A percentile compares a stretch with the other conserved stretches of the same genome.
Evolutionary conservation across 139 green algal species (phyloP).

Genomic region (Tetratostichococcus sp.): DNA sequence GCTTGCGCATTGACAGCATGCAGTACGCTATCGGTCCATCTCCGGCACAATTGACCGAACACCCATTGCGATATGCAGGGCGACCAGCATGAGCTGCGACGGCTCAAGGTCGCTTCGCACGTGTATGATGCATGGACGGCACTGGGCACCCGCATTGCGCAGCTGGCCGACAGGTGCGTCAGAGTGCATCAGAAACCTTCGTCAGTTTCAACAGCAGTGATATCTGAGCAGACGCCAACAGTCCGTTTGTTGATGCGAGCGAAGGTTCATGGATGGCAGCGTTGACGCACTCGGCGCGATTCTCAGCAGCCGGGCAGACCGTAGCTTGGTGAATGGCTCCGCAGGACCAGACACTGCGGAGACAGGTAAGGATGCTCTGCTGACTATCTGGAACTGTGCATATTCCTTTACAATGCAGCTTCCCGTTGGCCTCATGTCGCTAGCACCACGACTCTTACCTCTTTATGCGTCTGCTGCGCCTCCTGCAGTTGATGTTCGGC

Average conservation of each 20-base stretch:
- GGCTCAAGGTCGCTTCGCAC: conserved; percentile 1
- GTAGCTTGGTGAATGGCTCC: no score
- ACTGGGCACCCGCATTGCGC: not conserved
- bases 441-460: no score
- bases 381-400: not conserved
- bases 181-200: no score
- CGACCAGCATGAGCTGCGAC: not conserved
- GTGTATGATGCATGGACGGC: conserved; percentile 19
- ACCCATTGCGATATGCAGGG: no score
- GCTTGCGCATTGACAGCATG: not conserved
- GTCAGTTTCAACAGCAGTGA: no score
- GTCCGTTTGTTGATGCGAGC: not conserved
- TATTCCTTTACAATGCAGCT: no score
- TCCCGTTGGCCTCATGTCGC: no score
- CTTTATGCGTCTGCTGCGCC: not conserved
- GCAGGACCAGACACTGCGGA: not conserved
- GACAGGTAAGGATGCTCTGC: not conserved
- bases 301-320: not conserved
- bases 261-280: conserved; percentile 15
- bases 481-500: conserved; percentile 8
- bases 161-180: conserved; percentile 14
- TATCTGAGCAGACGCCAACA: no score
- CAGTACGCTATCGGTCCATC: no score
- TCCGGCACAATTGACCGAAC: no score
- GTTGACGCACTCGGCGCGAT: conserved; percentile 5